Evolutionary conservation across 495 filamentous ascomycete genomes (phyloP), one percentile per base, ranked within the genome.

Genomic region (Trichoderma parareesei): DNA sequence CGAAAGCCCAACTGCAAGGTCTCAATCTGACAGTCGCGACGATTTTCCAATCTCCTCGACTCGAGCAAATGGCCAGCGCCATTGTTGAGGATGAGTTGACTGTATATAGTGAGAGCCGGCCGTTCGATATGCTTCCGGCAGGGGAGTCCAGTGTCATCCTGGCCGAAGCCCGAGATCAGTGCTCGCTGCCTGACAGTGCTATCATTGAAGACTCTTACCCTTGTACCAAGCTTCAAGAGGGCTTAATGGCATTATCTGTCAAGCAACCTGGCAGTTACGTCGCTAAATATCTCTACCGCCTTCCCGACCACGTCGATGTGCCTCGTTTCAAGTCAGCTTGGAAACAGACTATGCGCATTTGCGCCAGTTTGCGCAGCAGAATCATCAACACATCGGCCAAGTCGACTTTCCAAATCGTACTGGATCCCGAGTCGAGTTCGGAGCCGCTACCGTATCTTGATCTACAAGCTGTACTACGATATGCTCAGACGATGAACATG

Each of bases 221-320:
- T 41, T 85, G 82, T 65, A 81, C 82, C 27, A 77, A 78, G 3
- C 80, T 87, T 75, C 84, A 87, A 64, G 75, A 83, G 65, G 83
- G 82, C 6, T 43, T 66, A 13, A 46, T 66, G 33, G 37, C 49
- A 2, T 41, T 48, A n/a, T 37, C 35, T 4, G 20, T 49, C 8
- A 62, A 49, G 38, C 48, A 65, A 20, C 46, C 38, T 5, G 59
- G 59, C 7, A 20, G 10, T 5, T 61, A 61, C 16, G 40, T 61
- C 20, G 59, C 33, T 1, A 61, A 40, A 42, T 40, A 38, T 14
- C 5, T 42, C 35, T 61, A 16, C 35, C 33, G 35, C 16, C 33
- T 61, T 2, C 14, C 59, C 1, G 4, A 8, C 4, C 37, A 61
- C n/a, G 35, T 61, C 8, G 40, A 61, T 42, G 10, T 61, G 8